These are phyloP conservation scores for Senna tora DNA, from an alignment of 306 rosid species.

Conservation along the genomic window DNA sequence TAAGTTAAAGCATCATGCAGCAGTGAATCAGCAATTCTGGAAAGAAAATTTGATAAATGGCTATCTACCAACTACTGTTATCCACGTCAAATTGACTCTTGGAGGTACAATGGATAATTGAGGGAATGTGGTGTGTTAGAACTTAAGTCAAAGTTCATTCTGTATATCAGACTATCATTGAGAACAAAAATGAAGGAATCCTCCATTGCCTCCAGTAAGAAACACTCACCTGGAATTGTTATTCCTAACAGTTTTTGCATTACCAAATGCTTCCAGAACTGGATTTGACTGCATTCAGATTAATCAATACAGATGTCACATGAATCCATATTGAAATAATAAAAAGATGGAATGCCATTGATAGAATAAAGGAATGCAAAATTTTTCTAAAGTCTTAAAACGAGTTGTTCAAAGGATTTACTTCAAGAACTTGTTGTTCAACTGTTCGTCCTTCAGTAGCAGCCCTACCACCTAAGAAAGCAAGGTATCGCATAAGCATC, in stretches of 20 bases:
- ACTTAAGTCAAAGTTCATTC: constrained; percentile 21
- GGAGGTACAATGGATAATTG: constrained; percentile 3
- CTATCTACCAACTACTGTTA: constrained; percentile 13
- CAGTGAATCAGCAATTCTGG: constrained; percentile 21
- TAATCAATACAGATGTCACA: constrained; percentile 38
- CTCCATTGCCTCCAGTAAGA: constrained; percentile 40
- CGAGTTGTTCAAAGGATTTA: constrained; percentile 43
- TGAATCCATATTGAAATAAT: constrained; percentile 22
- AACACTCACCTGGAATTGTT: constrained; percentile 89
- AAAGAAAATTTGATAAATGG: constrained; percentile 26
- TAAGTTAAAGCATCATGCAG: constrained; percentile 14
- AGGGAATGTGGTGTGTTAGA: constrained; percentile 33
- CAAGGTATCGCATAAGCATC: constrained; percentile 96
- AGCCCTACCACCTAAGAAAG: constrained; percentile 91
- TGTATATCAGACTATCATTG: constrained; percentile 17
- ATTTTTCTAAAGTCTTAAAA: constrained; percentile 29
- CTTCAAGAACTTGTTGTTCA: constrained; percentile 99
- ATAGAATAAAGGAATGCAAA: constrained; percentile 24
- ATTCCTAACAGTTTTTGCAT: constrained; percentile 96
- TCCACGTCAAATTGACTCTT: constrained; percentile 25
- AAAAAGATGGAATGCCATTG: constrained; percentile 21
- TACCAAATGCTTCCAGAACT: constrained; percentile 99
- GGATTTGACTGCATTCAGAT: constrained; percentile 89
- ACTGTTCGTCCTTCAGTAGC: constrained; percentile 97
- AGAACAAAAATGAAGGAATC: constrained; percentile 27